phyloP scores from a whole-genome alignment of 148 eudicot genomes.

The Suaeda aralocaspica region DNA sequence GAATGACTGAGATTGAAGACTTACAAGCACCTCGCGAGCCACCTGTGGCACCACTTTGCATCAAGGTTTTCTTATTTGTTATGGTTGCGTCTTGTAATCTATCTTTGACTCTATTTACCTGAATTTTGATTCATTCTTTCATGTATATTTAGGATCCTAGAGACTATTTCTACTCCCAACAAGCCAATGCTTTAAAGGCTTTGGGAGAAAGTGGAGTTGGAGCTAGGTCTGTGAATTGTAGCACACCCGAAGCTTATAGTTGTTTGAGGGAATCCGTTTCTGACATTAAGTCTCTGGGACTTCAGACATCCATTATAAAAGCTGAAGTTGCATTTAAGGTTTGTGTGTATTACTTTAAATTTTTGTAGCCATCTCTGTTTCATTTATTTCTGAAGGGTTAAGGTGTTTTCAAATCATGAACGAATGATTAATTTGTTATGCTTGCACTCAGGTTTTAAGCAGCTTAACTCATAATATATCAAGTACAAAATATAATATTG shows the following conservation, averaged over 20 bases:
- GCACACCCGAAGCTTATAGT: slow-evolving; percentile 59
- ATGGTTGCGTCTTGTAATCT: slow-evolving; percentile 11
- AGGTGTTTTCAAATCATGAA: neutral
- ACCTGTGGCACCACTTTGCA: slow-evolving; percentile 86
- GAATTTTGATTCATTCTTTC: slow-evolving; percentile 20
- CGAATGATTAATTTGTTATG: neutral
- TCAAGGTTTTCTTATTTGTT: slow-evolving; percentile 51
- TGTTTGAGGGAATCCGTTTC: slow-evolving; percentile 46
- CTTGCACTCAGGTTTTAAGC: slow-evolving; percentile 50
- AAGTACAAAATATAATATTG: slow-evolving; percentile 65
- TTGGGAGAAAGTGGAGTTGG: slow-evolving; percentile 56
- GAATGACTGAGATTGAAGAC: slow-evolving; percentile 87
- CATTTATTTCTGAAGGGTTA: slow-evolving; percentile 2
- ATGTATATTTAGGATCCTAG: slow-evolving; percentile 65
- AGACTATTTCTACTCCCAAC: slow-evolving; percentile 94
- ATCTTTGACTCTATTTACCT: neutral
- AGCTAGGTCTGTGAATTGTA: slow-evolving; percentile 41
- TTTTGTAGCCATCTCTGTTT: neutral
- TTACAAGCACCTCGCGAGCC: slow-evolving; percentile 85
- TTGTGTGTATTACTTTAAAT: slow-evolving; percentile 24
- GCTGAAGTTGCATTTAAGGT: slow-evolving; percentile 81
- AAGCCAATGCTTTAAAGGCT: slow-evolving; percentile 68
- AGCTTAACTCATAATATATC: slow-evolving; percentile 75
- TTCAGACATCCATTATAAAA: slow-evolving; percentile 55
- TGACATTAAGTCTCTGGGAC: slow-evolving; percentile 48